These are phyloP conservation scores for Alternaria arbusti DNA, from an alignment of 2,329 filamentous ascomycete genomes.

Conservation along the genomic window DNA sequence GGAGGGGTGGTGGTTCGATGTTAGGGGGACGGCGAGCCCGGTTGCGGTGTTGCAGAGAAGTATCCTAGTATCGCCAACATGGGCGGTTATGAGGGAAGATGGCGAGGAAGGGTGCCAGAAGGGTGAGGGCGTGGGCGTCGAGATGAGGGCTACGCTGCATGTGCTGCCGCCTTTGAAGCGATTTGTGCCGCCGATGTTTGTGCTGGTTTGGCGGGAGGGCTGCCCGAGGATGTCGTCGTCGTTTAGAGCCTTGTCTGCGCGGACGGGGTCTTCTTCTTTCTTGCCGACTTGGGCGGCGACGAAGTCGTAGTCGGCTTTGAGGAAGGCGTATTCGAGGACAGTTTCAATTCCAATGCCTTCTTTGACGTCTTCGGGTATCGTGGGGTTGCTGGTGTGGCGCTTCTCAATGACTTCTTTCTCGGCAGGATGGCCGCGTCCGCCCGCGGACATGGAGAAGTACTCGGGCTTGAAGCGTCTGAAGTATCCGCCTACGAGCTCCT, in stretches of 20 bases:
- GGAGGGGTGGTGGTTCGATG: slow-evolving; percentile 91
- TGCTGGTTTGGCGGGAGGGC: slow-evolving; percentile 54
- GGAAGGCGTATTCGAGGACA: slow-evolving; percentile 87
- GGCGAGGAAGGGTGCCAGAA: slow-evolving; percentile 94
- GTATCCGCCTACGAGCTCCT: slow-evolving; percentile 87
- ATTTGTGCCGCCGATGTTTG: slow-evolving; percentile 72
- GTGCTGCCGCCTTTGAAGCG: slow-evolving; percentile 95
- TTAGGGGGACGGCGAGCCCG: slow-evolving; percentile 79
- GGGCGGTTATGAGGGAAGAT: slow-evolving; percentile 82
- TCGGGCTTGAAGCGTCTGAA: slow-evolving; percentile 88
- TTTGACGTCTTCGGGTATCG: slow-evolving; percentile 29
- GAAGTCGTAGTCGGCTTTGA: slow-evolving; percentile 94
- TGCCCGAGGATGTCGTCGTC: slow-evolving; percentile 80
- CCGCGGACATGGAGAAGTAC: slow-evolving; percentile 66
- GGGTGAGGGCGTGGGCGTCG: slow-evolving; percentile 86
- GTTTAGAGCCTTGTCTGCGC: slow-evolving; percentile 80
- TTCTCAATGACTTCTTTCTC: slow-evolving; percentile 41
- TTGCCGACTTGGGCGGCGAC: slow-evolving; percentile 87
- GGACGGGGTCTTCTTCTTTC: slow-evolving; percentile 71
- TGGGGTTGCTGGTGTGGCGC: slow-evolving; percentile 30
- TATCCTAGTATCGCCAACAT: slow-evolving; percentile 92
- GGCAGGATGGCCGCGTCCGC: slow-evolving; percentile 42
- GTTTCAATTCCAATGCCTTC: slow-evolving; percentile 71
- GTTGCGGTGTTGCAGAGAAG: slow-evolving; percentile 86
- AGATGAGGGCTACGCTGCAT: slow-evolving; percentile 86